A percentile compares a stretch with the other conserved stretches of the same genome.
phyloP scores from a whole-genome alignment of 306 rosid genomes.

The Castanospermum australe region DNA sequence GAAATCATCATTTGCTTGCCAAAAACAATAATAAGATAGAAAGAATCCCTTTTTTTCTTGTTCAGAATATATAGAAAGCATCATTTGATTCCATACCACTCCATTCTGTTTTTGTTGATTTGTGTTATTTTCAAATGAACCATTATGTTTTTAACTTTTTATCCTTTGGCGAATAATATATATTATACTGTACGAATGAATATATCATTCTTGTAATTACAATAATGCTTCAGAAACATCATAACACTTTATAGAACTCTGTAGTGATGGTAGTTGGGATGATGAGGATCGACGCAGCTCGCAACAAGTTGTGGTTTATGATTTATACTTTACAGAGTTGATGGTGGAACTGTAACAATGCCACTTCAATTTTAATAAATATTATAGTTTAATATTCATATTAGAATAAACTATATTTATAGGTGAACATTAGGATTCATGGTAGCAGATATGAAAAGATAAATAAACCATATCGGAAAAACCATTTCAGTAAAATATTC shows the following conservation, averaged over 20 bases:
- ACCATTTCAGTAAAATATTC: background rate
- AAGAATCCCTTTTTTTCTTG: no score
- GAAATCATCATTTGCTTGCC: background rate
- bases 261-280: slow-evolving; percentile 8
- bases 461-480: background rate
- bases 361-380: background rate
- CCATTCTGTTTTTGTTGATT: background rate
- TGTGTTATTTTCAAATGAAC: background rate
- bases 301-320: background rate
- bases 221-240: background rate
- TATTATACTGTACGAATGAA: background rate
- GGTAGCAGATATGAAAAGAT: background rate
- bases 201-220: background rate
- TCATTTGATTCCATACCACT: background rate
- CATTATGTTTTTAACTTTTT: background rate
- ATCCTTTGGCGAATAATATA: background rate
- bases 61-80: no score
- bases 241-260: background rate
- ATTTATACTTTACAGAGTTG: no score
- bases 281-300: background rate
- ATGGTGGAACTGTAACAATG: slow-evolving; percentile 6
- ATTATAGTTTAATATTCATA: background rate
- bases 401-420: background rate
- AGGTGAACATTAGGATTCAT: slow-evolving; percentile 24
- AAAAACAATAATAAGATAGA: no score